Percentiles rank a stretch among this genome's conserved stretches.
phyloP scores from a whole-genome alignment of 2,329 filamentous ascomycete genomes.

The Aspergillus bombycis region DNA sequence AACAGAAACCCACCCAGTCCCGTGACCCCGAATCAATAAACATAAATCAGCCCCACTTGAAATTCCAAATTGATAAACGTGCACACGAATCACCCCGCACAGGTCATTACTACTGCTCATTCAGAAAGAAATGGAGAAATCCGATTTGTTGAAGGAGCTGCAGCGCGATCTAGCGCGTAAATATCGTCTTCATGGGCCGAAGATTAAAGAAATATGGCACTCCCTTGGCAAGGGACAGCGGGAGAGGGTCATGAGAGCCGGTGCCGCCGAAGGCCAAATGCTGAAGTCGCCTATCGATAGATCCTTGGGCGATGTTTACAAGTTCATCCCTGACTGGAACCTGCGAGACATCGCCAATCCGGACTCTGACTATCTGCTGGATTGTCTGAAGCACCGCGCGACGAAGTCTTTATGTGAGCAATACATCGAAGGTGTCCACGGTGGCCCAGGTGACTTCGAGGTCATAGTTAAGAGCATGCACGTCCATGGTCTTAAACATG shows the following conservation, averaged over 20 bases:
- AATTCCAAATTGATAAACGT: neutral
- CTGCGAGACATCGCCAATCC: conserved; percentile 44
- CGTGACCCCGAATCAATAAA: too few species aligned
- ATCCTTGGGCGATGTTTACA: conserved; percentile 42
- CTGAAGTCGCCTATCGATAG: conserved; percentile 40
- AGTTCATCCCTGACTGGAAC: conserved; percentile 51
- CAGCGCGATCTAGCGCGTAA: conserved; percentile 42
- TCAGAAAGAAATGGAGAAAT: neutral
- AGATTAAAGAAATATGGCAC: conserved; percentile 46
- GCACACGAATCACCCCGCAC: neutral
- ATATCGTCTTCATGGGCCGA: conserved; percentile 40
- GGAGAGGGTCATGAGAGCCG: conserved; percentile 39
- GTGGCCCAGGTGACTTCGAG: conserved; percentile 34
- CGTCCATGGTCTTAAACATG: conserved; percentile 39
- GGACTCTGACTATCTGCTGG: conserved; percentile 42
- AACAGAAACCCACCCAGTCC: too few species aligned
- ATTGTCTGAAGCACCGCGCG: conserved; percentile 44
- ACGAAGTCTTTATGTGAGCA: conserved; percentile 39
- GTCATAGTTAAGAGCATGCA: conserved; percentile 38
- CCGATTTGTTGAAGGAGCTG: neutral
- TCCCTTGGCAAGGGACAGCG: conserved; percentile 41
- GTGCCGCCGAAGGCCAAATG: conserved; percentile 36
- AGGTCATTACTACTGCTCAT: neutral
- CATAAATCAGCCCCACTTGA: neutral
- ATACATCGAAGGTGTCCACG: conserved; percentile 25